These are phyloP conservation scores for Ophiobolus disseminans DNA, from an alignment of 2,329 filamentous ascomycete genomes.

Conservation along the genomic window DNA sequence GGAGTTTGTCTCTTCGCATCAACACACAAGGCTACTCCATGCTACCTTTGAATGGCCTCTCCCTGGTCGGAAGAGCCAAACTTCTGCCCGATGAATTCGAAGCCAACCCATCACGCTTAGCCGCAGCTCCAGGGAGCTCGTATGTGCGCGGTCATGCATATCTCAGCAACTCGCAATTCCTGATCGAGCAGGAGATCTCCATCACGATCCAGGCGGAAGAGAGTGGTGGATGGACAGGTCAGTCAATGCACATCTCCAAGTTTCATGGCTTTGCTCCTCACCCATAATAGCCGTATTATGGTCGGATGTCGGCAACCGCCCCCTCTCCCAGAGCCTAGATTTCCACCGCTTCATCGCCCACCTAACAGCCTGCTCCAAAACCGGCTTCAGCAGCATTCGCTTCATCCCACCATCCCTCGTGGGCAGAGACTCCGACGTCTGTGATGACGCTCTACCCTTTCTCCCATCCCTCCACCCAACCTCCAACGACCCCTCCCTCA, in stretches of 20 bases:
- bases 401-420: not conserved
- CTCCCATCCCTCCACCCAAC: not conserved
- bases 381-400: conserved; percentile 1
- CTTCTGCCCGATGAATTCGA: conserved; percentile 1
- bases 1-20: conserved; percentile 11
- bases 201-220: conserved; percentile 8
- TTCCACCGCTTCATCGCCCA: conserved; percentile 6
- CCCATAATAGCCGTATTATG: conserved; percentile 8
- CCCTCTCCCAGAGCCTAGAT: conserved; percentile 1
- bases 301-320: conserved; percentile 8
- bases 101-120: not conserved
- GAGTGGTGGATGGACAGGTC: conserved; percentile 9
- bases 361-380: conserved; percentile 1
- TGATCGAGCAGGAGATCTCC: conserved; percentile 12
- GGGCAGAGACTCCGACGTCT: conserved; percentile 1
- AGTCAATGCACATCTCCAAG: not conserved
- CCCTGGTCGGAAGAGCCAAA: not conserved
- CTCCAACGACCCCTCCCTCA: not conserved
- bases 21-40: conserved; percentile 6
- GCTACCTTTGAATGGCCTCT: not conserved
- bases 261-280: not conserved
- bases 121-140: conserved; percentile 4
- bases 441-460: conserved; percentile 2
- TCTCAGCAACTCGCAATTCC: not conserved
- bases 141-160: conserved; percentile 7